These are phyloP conservation scores for Elsinoe arachidis DNA, from an alignment of 2,329 filamentous ascomycete species.

Conservation along the genomic window DNA sequence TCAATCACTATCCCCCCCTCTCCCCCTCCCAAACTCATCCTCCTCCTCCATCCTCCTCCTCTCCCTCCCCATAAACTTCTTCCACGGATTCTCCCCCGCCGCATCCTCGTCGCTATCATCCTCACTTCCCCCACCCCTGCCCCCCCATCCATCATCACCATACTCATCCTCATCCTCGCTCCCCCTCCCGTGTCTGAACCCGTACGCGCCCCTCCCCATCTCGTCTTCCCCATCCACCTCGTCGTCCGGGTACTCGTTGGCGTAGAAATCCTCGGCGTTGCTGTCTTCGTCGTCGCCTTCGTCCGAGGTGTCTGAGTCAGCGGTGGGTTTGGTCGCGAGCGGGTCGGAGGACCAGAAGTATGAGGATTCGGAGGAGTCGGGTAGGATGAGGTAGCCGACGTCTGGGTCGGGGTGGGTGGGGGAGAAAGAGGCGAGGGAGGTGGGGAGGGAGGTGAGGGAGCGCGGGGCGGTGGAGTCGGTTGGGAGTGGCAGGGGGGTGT, in stretches of 20 bases:
- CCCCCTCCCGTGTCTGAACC: conserved; percentile 27
- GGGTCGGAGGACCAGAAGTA: conserved; percentile 10
- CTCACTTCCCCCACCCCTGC: conserved; percentile 20
- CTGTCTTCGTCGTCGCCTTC: conserved; percentile 13
- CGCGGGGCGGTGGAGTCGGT: conserved; percentile 2
- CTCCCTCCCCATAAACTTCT: conserved; percentile 17
- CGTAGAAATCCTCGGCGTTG: conserved; percentile 64
- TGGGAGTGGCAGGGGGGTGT: conserved; percentile 24
- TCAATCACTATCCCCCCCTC: not conserved
- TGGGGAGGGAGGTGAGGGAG: conserved; percentile 6
- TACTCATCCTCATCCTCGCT: conserved; percentile 33
- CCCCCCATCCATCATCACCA: not conserved
- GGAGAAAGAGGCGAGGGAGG: conserved; percentile 6
- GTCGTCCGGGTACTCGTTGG: conserved; percentile 72
- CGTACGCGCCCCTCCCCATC: conserved; percentile 40
- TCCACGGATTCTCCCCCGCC: conserved; percentile 25
- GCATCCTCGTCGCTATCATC: conserved; percentile 21
- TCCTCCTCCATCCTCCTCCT: conserved; percentile 9
- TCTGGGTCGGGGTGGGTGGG: conserved; percentile 5
- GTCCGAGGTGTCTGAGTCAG: not conserved
- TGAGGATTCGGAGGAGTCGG: not conserved
- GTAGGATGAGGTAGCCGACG: conserved; percentile 13
- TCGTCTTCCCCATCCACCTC: conserved; percentile 66
- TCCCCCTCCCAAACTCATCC: not conserved
- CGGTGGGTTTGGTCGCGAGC: conserved; percentile 1